phyloP scores from a whole-genome alignment of 2,329 filamentous ascomycete genomes.

The Colletotrichum noveboracense region DNA sequence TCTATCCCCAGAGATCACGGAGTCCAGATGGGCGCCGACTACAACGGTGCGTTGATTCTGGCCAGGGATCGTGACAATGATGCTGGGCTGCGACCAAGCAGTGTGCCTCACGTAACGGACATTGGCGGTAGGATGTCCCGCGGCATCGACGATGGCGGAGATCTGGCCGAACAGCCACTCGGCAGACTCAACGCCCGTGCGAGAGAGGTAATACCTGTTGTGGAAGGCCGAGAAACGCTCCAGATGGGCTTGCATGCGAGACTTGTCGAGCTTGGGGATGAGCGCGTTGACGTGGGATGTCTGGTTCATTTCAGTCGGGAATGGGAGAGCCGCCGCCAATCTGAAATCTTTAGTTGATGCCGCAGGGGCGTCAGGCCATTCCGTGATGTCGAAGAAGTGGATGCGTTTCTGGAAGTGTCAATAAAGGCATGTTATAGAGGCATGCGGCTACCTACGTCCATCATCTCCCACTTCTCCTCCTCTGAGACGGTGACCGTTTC shows the following conservation, averaged over 20 bases:
- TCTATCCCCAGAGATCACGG: slow-evolving; percentile 77
- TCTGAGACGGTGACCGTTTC: slow-evolving; percentile 27
- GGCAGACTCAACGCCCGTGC: slow-evolving; percentile 73
- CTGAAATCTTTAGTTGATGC: background rate
- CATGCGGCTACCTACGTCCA: slow-evolving; percentile 20
- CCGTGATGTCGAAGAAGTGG: slow-evolving; percentile 30
- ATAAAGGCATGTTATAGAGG: accelerated
- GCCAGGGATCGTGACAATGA: slow-evolving; percentile 83
- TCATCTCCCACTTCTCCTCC: slow-evolving; percentile 29
- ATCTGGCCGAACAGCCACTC: slow-evolving; percentile 76
- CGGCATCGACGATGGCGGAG: slow-evolving; percentile 62
- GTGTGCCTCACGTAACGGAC: slow-evolving; percentile 69
- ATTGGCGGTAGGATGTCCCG: slow-evolving; percentile 65
- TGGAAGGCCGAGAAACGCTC: slow-evolving; percentile 70
- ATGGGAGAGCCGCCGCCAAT: slow-evolving; percentile 17
- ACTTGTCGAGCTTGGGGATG: slow-evolving; percentile 7
- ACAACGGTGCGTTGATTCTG: slow-evolving; percentile 73
- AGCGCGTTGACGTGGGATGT: slow-evolving; percentile 22
- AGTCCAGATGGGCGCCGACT: slow-evolving; percentile 81
- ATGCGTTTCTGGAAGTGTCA: slow-evolving; percentile 18
- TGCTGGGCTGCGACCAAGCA: slow-evolving; percentile 75
- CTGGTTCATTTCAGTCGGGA: slow-evolving; percentile 24
- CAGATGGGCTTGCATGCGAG: slow-evolving; percentile 17
- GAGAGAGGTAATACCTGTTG: slow-evolving; percentile 70
- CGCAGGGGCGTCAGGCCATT: slow-evolving; percentile 21